phyloP scores from a whole-genome alignment of 2,329 filamentous ascomycete genomes.

The Mariannaea elegans region DNA sequence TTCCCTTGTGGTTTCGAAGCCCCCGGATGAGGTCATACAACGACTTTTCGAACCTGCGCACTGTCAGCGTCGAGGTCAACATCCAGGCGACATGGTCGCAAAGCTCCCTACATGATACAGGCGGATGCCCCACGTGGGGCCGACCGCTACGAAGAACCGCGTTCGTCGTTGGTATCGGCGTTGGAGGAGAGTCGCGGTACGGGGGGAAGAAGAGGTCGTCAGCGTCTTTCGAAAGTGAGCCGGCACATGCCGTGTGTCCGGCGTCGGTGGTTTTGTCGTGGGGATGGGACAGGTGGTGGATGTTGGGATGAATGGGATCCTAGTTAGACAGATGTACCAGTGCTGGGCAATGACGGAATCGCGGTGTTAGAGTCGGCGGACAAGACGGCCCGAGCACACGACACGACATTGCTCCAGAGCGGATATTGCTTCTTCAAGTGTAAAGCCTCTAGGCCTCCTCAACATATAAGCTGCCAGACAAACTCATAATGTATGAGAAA shows the following conservation, averaged over 20 bases:
- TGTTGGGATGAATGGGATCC: slow-evolving; percentile 2
- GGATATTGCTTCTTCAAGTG: too few species aligned
- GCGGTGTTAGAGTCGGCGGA: slow-evolving; percentile 33
- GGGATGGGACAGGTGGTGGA: neutral
- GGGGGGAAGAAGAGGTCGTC: slow-evolving; percentile 20
- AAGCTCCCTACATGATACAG: slow-evolving; percentile 39
- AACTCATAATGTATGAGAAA: too few species aligned
- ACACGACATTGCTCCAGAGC: neutral
- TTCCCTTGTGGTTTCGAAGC: slow-evolving; percentile 92
- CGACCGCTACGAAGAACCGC: slow-evolving; percentile 23
- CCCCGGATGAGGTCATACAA: slow-evolving; percentile 98
- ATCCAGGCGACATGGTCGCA: neutral
- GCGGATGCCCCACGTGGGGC: slow-evolving; percentile 43
- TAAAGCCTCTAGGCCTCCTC: too few species aligned
- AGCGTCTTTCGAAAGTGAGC: slow-evolving; percentile 28
- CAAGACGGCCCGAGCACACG: slow-evolving; percentile 39
- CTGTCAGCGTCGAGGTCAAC: slow-evolving; percentile 31
- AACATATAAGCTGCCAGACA: too few species aligned
- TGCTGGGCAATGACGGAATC: slow-evolving; percentile 38
- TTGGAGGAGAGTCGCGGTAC: neutral
- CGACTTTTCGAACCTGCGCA: slow-evolving; percentile 94
- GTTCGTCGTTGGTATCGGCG: slow-evolving; percentile 16
- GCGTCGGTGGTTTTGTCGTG: neutral
- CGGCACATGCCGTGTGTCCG: slow-evolving; percentile 35
- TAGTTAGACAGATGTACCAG: neutral